A percentile compares a stretch with the other conserved stretches of the same genome.
phyloP scores from a whole-genome alignment of 2,329 filamentous ascomycete species.

The Pseudomassariella vexata region DNA sequence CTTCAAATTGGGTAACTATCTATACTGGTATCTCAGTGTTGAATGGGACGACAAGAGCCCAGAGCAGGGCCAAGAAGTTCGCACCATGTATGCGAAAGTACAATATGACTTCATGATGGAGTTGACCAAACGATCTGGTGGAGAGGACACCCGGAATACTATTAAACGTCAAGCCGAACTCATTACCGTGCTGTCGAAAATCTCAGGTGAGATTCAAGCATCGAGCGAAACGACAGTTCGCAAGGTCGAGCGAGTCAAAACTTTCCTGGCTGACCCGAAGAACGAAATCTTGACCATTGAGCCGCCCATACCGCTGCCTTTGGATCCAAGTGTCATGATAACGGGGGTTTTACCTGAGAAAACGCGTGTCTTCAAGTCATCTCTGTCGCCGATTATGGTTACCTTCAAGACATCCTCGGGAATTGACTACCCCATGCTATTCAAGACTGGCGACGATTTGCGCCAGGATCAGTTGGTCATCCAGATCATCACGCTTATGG shows the following conservation, averaged over 20 bases:
- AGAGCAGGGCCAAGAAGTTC: conserved; percentile 68
- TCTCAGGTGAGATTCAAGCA: conserved; percentile 81
- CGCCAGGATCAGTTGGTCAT: conserved; percentile 97
- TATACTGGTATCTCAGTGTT: conserved; percentile 98
- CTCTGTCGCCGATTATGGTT: conserved; percentile 82
- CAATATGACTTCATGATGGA: conserved; percentile 95
- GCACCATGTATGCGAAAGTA: conserved; percentile 84
- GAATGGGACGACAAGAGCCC: conserved; percentile 84
- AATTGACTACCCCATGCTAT: conserved; percentile 82
- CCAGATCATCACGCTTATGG: conserved; percentile 96
- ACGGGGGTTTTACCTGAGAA: conserved; percentile 78
- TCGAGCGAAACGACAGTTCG: conserved; percentile 71
- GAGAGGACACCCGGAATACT: conserved; percentile 67
- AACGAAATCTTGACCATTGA: conserved; percentile 83
- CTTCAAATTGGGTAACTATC: conserved; percentile 86
- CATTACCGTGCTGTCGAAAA: conserved; percentile 77
- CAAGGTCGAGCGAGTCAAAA: conserved; percentile 81
- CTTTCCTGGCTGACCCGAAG: conserved; percentile 78
- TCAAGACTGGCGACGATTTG: conserved; percentile 95
- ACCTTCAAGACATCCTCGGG: conserved; percentile 79
- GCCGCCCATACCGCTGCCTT: conserved; percentile 77
- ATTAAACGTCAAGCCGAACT: conserved; percentile 85
- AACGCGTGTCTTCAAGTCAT: conserved; percentile 91
- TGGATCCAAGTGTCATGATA: conserved; percentile 79
- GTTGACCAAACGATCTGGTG: conserved; percentile 65